A percentile compares a stretch with the other conserved stretches of the same genome.
Conservation (phyloP, 1,139 yeast species). For the Yamadazyma spencermartinsiae region DNA sequence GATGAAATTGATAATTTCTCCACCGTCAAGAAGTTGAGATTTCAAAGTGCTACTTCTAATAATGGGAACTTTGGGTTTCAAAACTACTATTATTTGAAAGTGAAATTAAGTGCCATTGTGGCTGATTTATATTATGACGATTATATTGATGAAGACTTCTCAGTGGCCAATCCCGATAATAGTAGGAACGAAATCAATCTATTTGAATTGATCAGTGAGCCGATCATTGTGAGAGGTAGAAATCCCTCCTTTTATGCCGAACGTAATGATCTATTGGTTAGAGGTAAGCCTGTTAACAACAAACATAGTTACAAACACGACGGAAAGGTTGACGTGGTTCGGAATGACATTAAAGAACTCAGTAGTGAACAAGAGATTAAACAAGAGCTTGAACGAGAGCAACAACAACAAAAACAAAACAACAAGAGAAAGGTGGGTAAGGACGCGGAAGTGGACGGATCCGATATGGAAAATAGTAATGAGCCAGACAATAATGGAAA, state of each 20-base stretch:
- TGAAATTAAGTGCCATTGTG: constrained; percentile 47
- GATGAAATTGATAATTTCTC: constrained; percentile 34
- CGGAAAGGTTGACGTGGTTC: constrained; percentile 3
- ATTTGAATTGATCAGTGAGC: constrained; percentile 42
- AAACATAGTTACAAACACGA: constrained; percentile 18
- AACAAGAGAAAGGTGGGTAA: neutral
- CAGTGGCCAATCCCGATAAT: constrained; percentile 19
- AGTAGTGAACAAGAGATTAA: constrained; percentile 1
- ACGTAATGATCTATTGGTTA: constrained; percentile 49
- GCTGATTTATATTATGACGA: constrained; percentile 46
- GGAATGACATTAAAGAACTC: constrained; percentile 5
- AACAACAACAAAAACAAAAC: constrained; percentile 2
- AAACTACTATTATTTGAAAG: constrained; percentile 53
- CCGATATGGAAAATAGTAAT: constrained; percentile 3
- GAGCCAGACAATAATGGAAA: constrained; percentile 5
- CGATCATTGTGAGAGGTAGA: constrained; percentile 64
- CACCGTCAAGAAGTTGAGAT: constrained; percentile 49
- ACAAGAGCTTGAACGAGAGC: constrained; percentile 2
- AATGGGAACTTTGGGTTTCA: constrained; percentile 59
- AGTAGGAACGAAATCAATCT: constrained; percentile 36
- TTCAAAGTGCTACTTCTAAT: constrained; percentile 64
- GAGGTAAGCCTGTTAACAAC: constrained; percentile 25
- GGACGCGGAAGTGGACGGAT: neutral
- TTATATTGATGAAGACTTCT: constrained; percentile 35
- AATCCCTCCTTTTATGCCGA: constrained; percentile 65